Evolutionary conservation across 495 filamentous ascomycete genomes (phyloP).

Genomic region (Bacidia gigantensis): DNA sequence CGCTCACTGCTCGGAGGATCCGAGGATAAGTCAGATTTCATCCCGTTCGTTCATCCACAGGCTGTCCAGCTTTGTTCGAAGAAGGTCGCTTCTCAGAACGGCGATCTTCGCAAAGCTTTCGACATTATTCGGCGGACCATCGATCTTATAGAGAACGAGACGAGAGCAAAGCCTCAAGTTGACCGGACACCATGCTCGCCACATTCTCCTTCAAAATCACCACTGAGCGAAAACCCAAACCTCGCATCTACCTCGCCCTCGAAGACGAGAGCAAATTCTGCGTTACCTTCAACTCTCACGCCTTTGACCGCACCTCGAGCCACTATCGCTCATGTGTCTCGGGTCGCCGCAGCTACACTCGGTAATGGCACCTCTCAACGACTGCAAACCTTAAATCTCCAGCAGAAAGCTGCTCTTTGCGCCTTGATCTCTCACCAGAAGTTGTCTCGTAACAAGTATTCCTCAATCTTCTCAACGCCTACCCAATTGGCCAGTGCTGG

Average conservation of each 20-base stretch:
- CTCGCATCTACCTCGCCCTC: constrained; percentile 41
- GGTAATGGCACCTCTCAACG: constrained; percentile 71
- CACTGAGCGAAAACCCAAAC: constrained; percentile 56
- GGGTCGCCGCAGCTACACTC: constrained; percentile 73
- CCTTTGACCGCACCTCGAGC: constrained; percentile 73
- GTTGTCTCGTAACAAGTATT: constrained; percentile 26
- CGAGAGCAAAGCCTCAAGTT: constrained; percentile 33
- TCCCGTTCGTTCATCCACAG: constrained; percentile 84
- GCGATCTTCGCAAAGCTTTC: constrained; percentile 89
- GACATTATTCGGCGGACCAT: constrained; percentile 84
- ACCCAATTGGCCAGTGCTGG: constrained; percentile 40
- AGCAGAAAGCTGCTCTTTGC: constrained; percentile 93
- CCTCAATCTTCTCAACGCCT: constrained; percentile 37
- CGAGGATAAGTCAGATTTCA: constrained; percentile 30
- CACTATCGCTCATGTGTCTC: constrained; percentile 77
- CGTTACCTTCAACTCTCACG: constrained; percentile 45
- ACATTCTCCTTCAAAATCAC: constrained; percentile 36
- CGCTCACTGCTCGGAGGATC: constrained; percentile 43
- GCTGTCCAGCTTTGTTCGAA: constrained; percentile 87
- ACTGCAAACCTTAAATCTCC: constrained; percentile 75
- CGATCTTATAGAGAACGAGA: constrained; percentile 80
- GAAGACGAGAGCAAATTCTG: constrained; percentile 18
- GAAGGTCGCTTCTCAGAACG: constrained; percentile 85
- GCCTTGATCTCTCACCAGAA: constrained; percentile 70
- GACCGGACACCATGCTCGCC: constrained; percentile 23